Evolutionary conservation across 441 rosid genomes (phyloP), one percentile per base, ranked within the genome.

Genomic region (Syzygium malaccense): DNA sequence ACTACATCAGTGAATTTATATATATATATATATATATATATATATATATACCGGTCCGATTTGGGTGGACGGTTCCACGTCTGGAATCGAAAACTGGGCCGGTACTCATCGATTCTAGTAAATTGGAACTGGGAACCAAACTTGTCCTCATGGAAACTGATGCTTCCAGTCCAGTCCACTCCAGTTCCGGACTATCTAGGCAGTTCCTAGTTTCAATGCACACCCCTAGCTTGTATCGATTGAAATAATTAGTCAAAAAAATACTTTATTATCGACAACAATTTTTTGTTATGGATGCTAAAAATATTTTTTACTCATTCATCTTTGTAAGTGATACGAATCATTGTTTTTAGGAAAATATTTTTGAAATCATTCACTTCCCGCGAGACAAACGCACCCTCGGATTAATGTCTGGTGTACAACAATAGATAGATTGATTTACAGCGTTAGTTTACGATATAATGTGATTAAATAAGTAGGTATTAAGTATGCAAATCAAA

Each of bases 351-450:
- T 75, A 41, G 18, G 1, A 41, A 33, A 33, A 33, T 19, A 6
- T 10, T 19, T 32, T 68, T 6, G 7, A 68, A 68, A 68, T 33
- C 26, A 68, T 33, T 33, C 7, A 68, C 10, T 3, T 68, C 32
- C 4, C 8, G 3, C 0, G 0, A 68, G 48, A 33, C 0, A 1
- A 68, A 10, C 14, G 6, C 26, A 5, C 14, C 79, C 14, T 33
- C 5, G 33, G 1, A 68, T 68, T 33, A 10, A 68, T 68, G 48
- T 3, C 13, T 2, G 2, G 4, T 68, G 19, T 68, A 37, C 51
- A 41, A 3, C 26, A 12, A 25, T 23, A 75, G 17, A 12, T 37
- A 41, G 51, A 75, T 23, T 20, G 83, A 41, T 13, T 75, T 71
- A 13, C 17, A 37, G 6, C 1, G 3, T 6, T 41, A 37, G 17